Base-by-base conservation (phyloP, 1,284 basidiomycete species). In the Sanghuangporus weigelae region DNA sequence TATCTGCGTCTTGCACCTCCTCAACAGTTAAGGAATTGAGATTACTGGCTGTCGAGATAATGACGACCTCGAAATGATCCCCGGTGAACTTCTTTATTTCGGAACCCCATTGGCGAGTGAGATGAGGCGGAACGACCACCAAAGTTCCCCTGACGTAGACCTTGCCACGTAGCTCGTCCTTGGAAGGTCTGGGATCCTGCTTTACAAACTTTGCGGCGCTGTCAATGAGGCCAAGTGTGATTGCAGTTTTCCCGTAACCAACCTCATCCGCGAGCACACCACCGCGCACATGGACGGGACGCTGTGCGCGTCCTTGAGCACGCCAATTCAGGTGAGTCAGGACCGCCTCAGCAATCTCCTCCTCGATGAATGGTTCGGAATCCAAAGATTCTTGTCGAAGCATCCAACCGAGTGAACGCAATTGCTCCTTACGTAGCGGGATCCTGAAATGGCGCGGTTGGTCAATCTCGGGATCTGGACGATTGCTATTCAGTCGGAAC, bases 191-290 rank as follows among this genome's bases (percentile, higher is more conserved):
- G 67, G 89, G 83, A 64, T 87, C 83, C 60, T 81, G 78, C 62
- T 80, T 79, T 38, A 90, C 83, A 44, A 80, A 75, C 68, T 84
- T 81, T 59, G 76, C 77, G 62, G 84, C 81, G 70, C 85, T 88
- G 70, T 91, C 88, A 67, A 96, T 90, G 61, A 98, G 81, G 10
- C 90, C 95, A 21, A 98, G 82, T 0, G 94, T 95, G 69, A 98
- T 97, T 31, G 95, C 95, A 0, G 95, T 98, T 78, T 98, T 98
- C 39, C 95, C 95, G 72, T 98, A 98, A 57, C 96, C 95, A 68
- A 98, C 95, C 73, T 96, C 90, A 71, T 98, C 95, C 7, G 96
- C 96, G 54, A 98, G 84, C 59, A 98, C 95, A 35, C 96, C 96
- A 14, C 95, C 96, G 56, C 92, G 83, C 26, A 97, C 78, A 66